Evolutionary conservation across 2,329 filamentous ascomycete genomes (phyloP).

Genomic region (Emergomyces africanus): DNA sequence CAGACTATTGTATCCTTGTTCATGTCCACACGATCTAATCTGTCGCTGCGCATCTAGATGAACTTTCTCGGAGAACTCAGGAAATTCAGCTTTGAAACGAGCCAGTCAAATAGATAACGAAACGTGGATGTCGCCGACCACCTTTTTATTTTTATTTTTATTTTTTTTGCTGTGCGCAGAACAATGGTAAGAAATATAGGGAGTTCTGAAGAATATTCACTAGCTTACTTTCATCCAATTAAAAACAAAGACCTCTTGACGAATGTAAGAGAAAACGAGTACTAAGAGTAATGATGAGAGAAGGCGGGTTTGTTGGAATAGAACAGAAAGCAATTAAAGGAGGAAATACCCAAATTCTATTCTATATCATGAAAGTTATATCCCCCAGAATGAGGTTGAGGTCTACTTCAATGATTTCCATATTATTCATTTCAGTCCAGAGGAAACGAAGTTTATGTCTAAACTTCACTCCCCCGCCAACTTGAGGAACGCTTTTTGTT

Average conservation of each 20-base stretch:
- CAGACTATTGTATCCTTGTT: neutral
- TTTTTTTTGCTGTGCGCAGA: neutral
- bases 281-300: neutral
- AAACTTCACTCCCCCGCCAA: neutral
- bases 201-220: neutral
- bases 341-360: neutral
- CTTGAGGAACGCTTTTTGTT: neutral
- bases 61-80: slow-evolving; percentile 3
- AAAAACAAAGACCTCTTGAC: neutral
- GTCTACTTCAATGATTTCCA: neutral
- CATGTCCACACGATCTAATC: neutral
- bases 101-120: neutral
- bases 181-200: neutral
- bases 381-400: neutral
- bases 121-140: too few species aligned
- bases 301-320: neutral
- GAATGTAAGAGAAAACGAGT: neutral
- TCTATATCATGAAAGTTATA: neutral
- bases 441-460: neutral
- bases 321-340: neutral
- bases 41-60: neutral
- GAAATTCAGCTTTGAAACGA: slow-evolving; percentile 6
- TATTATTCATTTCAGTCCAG: neutral
- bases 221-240: neutral
- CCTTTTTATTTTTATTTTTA: too few species aligned